Evolutionary conservation across 768 basidiomycete genomes (phyloP).

Genomic region (Trametes gibbosa): DNA sequence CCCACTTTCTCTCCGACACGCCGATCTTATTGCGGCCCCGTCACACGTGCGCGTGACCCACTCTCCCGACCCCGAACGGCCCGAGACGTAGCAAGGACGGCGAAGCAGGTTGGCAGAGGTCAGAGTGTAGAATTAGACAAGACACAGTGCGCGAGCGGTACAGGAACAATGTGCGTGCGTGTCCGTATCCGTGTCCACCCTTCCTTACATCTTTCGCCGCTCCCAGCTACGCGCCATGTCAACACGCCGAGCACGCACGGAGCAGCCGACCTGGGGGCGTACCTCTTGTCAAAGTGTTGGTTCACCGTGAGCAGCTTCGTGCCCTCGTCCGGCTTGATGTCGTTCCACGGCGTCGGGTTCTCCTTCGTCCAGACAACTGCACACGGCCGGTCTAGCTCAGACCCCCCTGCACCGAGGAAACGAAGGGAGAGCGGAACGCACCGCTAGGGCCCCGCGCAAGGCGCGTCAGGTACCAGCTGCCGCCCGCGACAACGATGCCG

Average conservation of each 20-base stretch:
- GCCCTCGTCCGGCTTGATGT: slow-evolving; percentile 69
- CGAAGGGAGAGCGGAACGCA: slow-evolving; percentile 16
- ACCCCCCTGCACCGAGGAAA: too few species aligned
- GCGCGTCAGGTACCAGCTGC: slow-evolving; percentile 41
- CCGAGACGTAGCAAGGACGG: too few species aligned
- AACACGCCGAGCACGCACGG: slow-evolving; percentile 1
- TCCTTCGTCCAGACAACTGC: slow-evolving; percentile 58
- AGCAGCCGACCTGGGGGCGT: slow-evolving; percentile 23
- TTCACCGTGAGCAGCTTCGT: slow-evolving; percentile 69
- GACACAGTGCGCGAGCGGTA: neutral
- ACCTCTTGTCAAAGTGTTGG: slow-evolving; percentile 77
- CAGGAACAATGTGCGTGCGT: neutral
- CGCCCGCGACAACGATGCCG: slow-evolving; percentile 42
- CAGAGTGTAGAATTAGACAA: slow-evolving; percentile 2
- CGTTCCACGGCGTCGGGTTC: slow-evolving; percentile 91
- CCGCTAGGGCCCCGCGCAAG: slow-evolving; percentile 45
- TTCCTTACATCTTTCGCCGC: slow-evolving; percentile 62
- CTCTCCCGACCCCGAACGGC: too few species aligned
- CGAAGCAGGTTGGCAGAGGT: neutral
- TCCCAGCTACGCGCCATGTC: slow-evolving; percentile 53
- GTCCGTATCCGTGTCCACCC: neutral
- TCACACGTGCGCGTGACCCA: slow-evolving; percentile 6
- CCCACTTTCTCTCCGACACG: too few species aligned
- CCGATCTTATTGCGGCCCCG: neutral
- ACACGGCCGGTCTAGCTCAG: neutral